Evolutionary conservation across 1,284 basidiomycete genomes (phyloP).

Genomic region (Moniliophthora roreri): DNA sequence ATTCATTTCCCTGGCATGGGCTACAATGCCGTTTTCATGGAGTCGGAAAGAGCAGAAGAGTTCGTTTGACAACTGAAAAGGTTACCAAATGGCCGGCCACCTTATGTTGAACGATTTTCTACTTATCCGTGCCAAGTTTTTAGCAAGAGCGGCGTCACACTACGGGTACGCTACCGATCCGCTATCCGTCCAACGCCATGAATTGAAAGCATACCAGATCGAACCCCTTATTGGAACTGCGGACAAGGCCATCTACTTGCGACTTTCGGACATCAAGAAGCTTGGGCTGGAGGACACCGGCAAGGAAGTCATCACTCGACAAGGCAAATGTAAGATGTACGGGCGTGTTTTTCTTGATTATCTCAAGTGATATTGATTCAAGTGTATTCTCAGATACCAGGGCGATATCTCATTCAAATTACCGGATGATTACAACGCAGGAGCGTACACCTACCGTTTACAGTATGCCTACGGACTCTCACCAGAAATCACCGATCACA

Average conservation of each 20-base stretch:
- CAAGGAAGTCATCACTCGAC: neutral
- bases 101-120: no score
- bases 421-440: constrained; percentile 4
- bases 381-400: neutral
- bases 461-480: neutral
- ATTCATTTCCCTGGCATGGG: no score
- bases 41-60: no score
- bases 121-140: no score
- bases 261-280: constrained; percentile 19
- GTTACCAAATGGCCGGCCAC: no score
- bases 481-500: neutral
- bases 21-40: no score
- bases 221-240: constrained; percentile 4
- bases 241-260: neutral
- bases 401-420: neutral
- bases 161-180: no score
- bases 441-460: neutral
- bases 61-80: no score
- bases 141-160: no score
- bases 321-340: constrained; percentile 1
- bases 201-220: no score
- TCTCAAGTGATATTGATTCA: neutral
- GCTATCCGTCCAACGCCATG: no score
- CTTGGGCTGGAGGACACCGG: neutral
- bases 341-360: no score